A percentile compares a stretch with the other conserved stretches of the same genome.
phyloP scores from a whole-genome alignment of 495 filamentous ascomycete species.

The Xylaria grammica region DNA sequence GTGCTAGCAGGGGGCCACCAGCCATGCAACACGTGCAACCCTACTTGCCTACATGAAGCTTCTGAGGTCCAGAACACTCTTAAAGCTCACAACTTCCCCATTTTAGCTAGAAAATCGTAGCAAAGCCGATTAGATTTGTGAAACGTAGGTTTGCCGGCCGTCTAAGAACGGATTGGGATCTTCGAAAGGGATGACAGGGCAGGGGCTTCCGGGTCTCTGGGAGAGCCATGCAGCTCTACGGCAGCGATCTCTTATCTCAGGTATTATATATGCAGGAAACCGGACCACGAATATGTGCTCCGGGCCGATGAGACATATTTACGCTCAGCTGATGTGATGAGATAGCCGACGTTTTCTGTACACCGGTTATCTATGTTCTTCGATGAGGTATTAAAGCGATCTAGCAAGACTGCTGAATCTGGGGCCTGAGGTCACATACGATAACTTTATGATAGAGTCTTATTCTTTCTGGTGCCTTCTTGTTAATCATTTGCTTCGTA shows the following conservation, averaged over 20 bases:
- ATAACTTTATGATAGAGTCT: neutral
- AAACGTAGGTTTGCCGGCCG: neutral
- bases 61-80: neutral
- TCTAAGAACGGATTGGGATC: neutral
- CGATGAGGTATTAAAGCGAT: neutral
- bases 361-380: neutral
- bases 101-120: conserved; percentile 2
- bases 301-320: conserved; percentile 5
- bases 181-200: neutral
- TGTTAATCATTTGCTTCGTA: too few species aligned
- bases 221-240: neutral
- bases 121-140: neutral
- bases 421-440: neutral
- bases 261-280: conserved; percentile 13
- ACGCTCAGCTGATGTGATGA: conserved; percentile 12
- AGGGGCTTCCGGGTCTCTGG: conserved; percentile 1
- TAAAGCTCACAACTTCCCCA: neutral
- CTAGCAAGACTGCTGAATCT: neutral
- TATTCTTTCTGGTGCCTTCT: neutral
- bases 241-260: neutral
- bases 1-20: neutral
- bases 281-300: neutral
- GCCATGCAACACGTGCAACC: conserved; percentile 15
- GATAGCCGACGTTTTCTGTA: conserved; percentile 8
- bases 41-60: neutral